A percentile compares a stretch with the other conserved stretches of the same genome.
Evolutionary conservation across 345 rosid genomes (phyloP).

Genomic region (Dipteronia sinensis): DNA sequence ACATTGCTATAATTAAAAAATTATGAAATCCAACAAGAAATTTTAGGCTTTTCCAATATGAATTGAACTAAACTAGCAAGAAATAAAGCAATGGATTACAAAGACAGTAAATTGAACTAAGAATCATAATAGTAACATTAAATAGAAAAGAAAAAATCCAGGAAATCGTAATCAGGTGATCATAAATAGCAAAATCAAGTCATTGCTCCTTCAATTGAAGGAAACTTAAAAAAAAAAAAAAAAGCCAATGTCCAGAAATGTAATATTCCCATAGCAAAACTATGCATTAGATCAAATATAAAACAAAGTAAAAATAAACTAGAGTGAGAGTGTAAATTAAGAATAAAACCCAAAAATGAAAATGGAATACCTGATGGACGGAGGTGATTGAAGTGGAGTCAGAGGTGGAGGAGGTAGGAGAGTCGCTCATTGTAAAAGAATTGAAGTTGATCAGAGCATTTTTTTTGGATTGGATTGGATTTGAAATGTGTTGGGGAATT

Average conservation of each 20-base stretch:
- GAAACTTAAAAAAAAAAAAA: background rate
- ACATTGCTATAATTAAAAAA: background rate
- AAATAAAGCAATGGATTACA: no score
- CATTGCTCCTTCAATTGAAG: background rate
- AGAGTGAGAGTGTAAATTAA: background rate
- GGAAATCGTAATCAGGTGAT: background rate
- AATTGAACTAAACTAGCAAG: background rate
- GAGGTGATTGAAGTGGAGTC: constrained; percentile 63
- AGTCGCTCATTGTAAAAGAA: constrained; percentile 62
- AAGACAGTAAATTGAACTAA: background rate
- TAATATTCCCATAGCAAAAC: background rate
- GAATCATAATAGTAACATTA: background rate
- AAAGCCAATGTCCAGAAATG: background rate
- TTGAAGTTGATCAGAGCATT: constrained; percentile 30
- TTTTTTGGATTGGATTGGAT: background rate
- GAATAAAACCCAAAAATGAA: background rate
- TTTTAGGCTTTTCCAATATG: background rate
- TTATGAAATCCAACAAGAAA: background rate
- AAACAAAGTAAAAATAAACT: background rate
- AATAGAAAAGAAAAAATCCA: background rate
- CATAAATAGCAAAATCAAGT: background rate
- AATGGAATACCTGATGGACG: constrained; percentile 58
- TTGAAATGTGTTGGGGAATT: background rate
- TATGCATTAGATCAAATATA: background rate
- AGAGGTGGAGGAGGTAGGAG: constrained; percentile 57